Percentiles rank a stretch among this genome's conserved stretches.
Conservation (phyloP, 1,139 yeast species). For the Saccharomyces hybrid region DNA sequence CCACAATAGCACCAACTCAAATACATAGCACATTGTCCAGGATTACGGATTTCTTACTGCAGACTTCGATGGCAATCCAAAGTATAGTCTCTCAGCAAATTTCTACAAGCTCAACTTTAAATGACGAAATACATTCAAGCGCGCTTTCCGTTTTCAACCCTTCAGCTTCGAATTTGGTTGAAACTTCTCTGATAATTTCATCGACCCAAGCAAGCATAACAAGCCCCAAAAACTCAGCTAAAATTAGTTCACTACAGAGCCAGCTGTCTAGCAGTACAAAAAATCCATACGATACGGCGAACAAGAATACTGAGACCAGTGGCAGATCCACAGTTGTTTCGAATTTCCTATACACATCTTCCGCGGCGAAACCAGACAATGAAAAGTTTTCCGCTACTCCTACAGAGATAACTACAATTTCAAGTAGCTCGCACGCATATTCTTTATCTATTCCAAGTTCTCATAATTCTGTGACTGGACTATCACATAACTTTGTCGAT, state of each 20-base stretch:
- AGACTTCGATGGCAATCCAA: background rate
- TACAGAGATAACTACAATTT: background rate
- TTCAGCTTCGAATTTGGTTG: background rate
- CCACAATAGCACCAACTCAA: background rate
- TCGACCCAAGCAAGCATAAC: background rate
- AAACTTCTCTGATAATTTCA: background rate
- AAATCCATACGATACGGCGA: background rate
- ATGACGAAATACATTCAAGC: background rate
- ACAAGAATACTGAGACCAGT: background rate
- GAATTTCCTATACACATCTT: background rate
- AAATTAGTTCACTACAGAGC: background rate
- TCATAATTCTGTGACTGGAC: background rate
- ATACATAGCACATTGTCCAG: background rate
- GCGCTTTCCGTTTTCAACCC: background rate
- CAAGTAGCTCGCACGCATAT: background rate
- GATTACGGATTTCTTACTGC: background rate
- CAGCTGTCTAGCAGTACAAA: background rate
- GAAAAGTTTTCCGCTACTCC: background rate
- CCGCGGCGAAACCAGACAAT: background rate
- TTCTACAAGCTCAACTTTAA: background rate
- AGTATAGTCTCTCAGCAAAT: background rate
- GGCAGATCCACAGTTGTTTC: background rate
- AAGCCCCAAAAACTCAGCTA: background rate
- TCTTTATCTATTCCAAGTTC: background rate
- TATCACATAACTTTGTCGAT: background rate